Evolutionary conservation across 257 asterid genomes (phyloP).

Genomic region (Gardenia jasminoides): DNA sequence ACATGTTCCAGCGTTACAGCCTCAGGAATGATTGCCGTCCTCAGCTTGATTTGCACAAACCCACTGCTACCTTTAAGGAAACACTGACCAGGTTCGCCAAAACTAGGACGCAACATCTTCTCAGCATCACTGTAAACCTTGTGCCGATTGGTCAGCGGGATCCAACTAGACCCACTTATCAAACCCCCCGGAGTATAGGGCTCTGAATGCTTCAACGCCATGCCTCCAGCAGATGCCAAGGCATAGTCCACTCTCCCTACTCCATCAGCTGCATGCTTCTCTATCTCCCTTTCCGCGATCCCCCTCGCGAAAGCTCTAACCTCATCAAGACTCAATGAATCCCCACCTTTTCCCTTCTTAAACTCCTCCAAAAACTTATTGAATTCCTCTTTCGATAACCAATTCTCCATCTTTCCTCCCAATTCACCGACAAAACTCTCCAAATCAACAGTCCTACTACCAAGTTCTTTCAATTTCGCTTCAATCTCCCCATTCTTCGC

Average conservation of each 20-base stretch:
- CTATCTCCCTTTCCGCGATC: conserved; percentile 68
- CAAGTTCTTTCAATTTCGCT: conserved; percentile 59
- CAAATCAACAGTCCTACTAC: conserved; percentile 48
- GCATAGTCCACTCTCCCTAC: conserved; percentile 88
- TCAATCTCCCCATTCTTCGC: conserved; percentile 39
- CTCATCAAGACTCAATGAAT: conserved; percentile 58
- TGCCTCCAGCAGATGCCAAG: conserved; percentile 68
- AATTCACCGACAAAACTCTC: conserved; percentile 66
- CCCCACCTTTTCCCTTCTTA: conserved; percentile 35
- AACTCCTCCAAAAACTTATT: conserved; percentile 59
- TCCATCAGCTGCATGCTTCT: conserved; percentile 85
- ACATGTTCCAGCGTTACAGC: conserved; percentile 89
- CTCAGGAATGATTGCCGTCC: conserved; percentile 65
- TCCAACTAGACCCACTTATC: conserved; percentile 24
- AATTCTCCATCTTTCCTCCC: conserved; percentile 31
- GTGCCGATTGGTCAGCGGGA: conserved; percentile 11
- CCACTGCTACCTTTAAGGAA: conserved; percentile 71
- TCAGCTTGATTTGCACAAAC: conserved; percentile 66
- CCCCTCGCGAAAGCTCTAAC: conserved; percentile 61
- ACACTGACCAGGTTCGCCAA: conserved; percentile 98
- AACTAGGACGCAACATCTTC: conserved; percentile 82
- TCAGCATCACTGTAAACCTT: conserved; percentile 40
- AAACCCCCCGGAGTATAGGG: conserved; percentile 34
- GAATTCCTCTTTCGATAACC: conserved; percentile 67
- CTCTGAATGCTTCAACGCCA: conserved; percentile 72